Evolutionary conservation across 2,329 filamentous ascomycete species (phyloP).

Genomic region (Paramyrothecium roridum): DNA sequence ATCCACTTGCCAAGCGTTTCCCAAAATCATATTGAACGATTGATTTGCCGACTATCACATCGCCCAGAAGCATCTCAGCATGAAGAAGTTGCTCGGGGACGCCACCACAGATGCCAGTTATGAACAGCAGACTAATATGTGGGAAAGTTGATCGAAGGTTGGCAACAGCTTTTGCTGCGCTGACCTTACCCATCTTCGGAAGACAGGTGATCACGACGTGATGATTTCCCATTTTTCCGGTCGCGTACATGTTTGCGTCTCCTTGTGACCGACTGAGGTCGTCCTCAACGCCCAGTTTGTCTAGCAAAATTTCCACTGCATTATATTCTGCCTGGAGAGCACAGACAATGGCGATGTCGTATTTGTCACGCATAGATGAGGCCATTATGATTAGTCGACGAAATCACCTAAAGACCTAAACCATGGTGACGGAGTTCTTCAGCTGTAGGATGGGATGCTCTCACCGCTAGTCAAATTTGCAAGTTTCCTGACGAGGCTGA

Average conservation of each 20-base stretch:
- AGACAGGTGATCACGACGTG: constrained; percentile 25
- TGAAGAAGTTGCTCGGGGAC: constrained; percentile 14
- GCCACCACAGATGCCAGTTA: constrained; percentile 37
- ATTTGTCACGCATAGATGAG: too few species aligned
- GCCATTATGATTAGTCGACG: too few species aligned
- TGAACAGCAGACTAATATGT: constrained; percentile 24
- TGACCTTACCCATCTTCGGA: constrained; percentile 22
- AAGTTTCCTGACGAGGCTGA: too few species aligned
- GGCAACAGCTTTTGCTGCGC: constrained; percentile 17
- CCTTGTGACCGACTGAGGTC: constrained; percentile 12
- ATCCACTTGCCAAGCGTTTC: constrained; percentile 14
- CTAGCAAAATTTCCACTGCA: constrained; percentile 13
- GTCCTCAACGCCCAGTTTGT: constrained; percentile 19
- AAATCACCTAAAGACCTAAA: too few species aligned
- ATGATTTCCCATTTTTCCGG: constrained; percentile 20
- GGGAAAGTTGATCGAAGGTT: constrained; percentile 27
- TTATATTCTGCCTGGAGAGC: constrained; percentile 19
- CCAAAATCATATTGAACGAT: constrained; percentile 27
- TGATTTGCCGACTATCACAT: constrained; percentile 25
- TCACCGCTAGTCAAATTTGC: too few species aligned
- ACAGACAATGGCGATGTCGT: constrained; percentile 23
- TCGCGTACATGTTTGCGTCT: constrained; percentile 23
- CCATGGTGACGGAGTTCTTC: too few species aligned
- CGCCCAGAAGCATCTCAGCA: constrained; percentile 21
- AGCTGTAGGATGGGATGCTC: too few species aligned